A percentile compares a stretch with the other conserved stretches of the same genome.
phyloP scores from a whole-genome alignment of 2,329 filamentous ascomycete species.

The Aspergillus pseudoglaucus region DNA sequence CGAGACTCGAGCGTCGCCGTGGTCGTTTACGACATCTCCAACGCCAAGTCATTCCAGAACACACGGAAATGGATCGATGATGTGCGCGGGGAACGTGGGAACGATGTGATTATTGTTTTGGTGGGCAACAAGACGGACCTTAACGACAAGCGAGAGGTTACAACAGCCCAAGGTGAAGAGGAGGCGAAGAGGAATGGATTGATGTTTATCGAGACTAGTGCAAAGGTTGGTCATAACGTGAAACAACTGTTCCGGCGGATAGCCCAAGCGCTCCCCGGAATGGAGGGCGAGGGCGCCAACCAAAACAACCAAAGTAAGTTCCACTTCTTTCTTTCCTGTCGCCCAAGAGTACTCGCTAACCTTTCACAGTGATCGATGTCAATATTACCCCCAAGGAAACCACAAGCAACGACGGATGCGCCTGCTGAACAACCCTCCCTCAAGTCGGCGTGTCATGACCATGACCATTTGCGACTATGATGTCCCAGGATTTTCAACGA shows the following conservation, averaged over 20 bases:
- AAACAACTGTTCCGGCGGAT: slow-evolving; percentile 97
- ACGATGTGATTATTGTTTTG: slow-evolving; percentile 97
- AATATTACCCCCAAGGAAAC: slow-evolving; percentile 68
- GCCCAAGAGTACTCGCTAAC: slow-evolving; percentile 17
- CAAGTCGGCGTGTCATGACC: slow-evolving; percentile 5
- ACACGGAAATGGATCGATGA: slow-evolving; percentile 99
- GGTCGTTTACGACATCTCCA: slow-evolving; percentile 97
- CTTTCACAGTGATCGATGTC: slow-evolving; percentile 76
- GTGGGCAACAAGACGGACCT: slow-evolving; percentile 99
- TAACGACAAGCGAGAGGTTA: slow-evolving; percentile 97
- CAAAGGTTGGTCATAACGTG: slow-evolving; percentile 95
- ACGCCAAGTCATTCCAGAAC: slow-evolving; percentile 95
- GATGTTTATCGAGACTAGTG: slow-evolving; percentile 99
- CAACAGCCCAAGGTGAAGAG: slow-evolving; percentile 90
- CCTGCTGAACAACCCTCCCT: slow-evolving; percentile 44
- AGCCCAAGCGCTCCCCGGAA: slow-evolving; percentile 92
- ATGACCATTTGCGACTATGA: slow-evolving; percentile 7
- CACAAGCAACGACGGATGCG: slow-evolving; percentile 65
- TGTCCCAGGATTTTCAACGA: slow-evolving; percentile 17
- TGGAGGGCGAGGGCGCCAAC: slow-evolving; percentile 83
- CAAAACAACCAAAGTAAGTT: slow-evolving; percentile 72
- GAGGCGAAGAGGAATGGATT: slow-evolving; percentile 96
- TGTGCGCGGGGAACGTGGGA: slow-evolving; percentile 89
- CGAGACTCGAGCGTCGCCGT: slow-evolving; percentile 96
- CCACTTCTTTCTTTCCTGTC: neutral